Evolutionary conservation across 192 early-diverging fungal genomes (phyloP), one percentile per base, ranked within the genome.

Genomic region (Endogone sp.): DNA sequence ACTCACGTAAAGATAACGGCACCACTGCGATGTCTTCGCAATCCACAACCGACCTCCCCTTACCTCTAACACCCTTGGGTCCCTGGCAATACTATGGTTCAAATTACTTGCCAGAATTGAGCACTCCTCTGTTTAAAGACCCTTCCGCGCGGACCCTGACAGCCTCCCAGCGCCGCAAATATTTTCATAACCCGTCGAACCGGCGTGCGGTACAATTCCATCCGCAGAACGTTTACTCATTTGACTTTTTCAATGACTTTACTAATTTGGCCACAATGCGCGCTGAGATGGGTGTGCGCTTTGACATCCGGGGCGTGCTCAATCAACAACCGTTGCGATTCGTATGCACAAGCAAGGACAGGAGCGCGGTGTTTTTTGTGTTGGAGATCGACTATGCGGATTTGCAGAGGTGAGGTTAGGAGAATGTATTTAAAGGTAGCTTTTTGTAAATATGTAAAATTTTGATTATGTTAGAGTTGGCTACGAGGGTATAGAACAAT

Each of bases 231-330:
- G 63, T 79, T 2, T 66, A 75, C 22, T 66, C 70, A 10, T 74
- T 66, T 37, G 77, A 79, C 37, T 79, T 79, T 65, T 79, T 75
- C 55, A 79, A 79, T 21, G 75, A 79, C 26, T 79, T 79, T 66
- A 79, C 74, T 4, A 58, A 79, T 56, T 72, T 79, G 66, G 73
- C 70, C 24, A 75, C 44, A 1, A 64, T 63, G 69, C 55, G 62
- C 24, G 77, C 74, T 2, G 60, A 58, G 21, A 79, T 79, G 77
- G 37, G 71, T 30, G 27, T 79, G n/a, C 69, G 64, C 11, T 72
- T 79, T 60, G 65, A 56, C 32, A 75, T 79, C 32, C 55, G 65
- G 21, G 60, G 56, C 57, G 67, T 79, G 0, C 10, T 79, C 4
- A 60, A 62, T 4, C 65, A 65, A 9, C 77, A 79, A 61, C 70